These are phyloP conservation scores for Escovopsis sp. DNA, from an alignment of 2,329 filamentous ascomycete species.

Conservation along the genomic window DNA sequence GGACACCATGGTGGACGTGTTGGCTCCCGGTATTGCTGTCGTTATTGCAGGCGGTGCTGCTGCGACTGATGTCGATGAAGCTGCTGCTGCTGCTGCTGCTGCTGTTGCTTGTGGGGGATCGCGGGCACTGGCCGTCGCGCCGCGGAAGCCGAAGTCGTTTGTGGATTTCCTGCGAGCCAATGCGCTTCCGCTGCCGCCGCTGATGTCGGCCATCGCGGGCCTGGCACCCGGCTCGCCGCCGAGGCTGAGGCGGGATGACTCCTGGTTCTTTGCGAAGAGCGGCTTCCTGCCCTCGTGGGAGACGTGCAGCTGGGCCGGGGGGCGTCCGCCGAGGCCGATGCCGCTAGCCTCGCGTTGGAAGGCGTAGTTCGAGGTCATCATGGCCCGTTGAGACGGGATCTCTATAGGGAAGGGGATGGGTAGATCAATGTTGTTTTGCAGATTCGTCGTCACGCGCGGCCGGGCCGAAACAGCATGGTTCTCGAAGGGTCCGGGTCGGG, in stretches of 20 bases:
- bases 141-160: neutral
- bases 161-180: neutral
- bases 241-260: neutral
- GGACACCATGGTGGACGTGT: slow-evolving; percentile 10
- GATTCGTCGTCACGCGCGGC: too few species aligned
- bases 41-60: too few species aligned
- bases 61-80: neutral
- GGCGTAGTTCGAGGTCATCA: slow-evolving; percentile 1
- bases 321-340: slow-evolving; percentile 8
- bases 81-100: neutral
- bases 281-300: slow-evolving; percentile 27
- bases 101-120: too few species aligned
- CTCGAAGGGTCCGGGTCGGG: too few species aligned
- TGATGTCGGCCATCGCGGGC: neutral
- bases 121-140: neutral
- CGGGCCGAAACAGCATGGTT: too few species aligned
- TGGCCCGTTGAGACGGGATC: too few species aligned
- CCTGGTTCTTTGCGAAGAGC: slow-evolving; percentile 16
- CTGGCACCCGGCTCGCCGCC: neutral
- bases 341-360: slow-evolving; percentile 15
- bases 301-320: slow-evolving; percentile 19
- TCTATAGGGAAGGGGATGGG: too few species aligned
- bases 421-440: too few species aligned
- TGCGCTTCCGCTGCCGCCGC: neutral
- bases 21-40: slow-evolving; percentile 6